A percentile compares a stretch with the other conserved stretches of the same genome.
Conservation (phyloP, 352 stramenopile genomes). For the Phytophthora cactorum region DNA sequence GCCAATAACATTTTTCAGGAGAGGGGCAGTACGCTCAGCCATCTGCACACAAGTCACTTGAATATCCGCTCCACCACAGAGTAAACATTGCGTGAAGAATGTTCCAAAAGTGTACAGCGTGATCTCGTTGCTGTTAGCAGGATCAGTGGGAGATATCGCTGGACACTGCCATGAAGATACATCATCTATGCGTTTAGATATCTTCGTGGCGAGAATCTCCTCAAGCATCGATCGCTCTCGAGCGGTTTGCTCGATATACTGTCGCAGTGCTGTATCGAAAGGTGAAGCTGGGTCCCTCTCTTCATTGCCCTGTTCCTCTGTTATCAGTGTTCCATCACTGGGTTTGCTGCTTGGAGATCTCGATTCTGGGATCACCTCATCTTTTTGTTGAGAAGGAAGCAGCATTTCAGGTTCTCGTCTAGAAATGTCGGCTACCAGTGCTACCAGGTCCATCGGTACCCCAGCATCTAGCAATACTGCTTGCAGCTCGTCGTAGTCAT, state of each 20-base stretch:
- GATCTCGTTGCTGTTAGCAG: slow-evolving; percentile 33
- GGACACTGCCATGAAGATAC: slow-evolving; percentile 25
- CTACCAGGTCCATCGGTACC: slow-evolving; percentile 43
- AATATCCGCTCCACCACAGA: slow-evolving; percentile 29
- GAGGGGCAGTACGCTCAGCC: slow-evolving; percentile 40
- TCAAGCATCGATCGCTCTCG: slow-evolving; percentile 26
- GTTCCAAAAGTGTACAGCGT: slow-evolving; percentile 56
- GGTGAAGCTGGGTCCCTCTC: slow-evolving; percentile 10
- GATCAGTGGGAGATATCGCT: slow-evolving; percentile 30
- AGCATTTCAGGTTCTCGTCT: background rate
- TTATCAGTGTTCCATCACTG: background rate
- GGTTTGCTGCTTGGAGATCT: background rate
- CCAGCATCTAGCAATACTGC: slow-evolving; percentile 40
- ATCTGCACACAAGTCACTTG: slow-evolving; percentile 33
- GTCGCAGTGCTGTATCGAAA: slow-evolving; percentile 25
- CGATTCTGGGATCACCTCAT: background rate
- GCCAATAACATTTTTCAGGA: slow-evolving; percentile 27
- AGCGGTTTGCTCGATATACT: slow-evolving; percentile 30
- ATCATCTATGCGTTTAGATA: background rate
- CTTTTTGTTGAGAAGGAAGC: background rate
- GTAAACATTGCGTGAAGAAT: slow-evolving; percentile 58
- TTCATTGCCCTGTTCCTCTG: background rate
- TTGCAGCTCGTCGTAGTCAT: slow-evolving; percentile 32
- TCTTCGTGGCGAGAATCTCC: slow-evolving; percentile 16
- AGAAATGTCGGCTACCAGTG: slow-evolving; percentile 19